Evolutionary conservation across 805 yeast species (phyloP).

Genomic region (Suhomyces sp.): DNA sequence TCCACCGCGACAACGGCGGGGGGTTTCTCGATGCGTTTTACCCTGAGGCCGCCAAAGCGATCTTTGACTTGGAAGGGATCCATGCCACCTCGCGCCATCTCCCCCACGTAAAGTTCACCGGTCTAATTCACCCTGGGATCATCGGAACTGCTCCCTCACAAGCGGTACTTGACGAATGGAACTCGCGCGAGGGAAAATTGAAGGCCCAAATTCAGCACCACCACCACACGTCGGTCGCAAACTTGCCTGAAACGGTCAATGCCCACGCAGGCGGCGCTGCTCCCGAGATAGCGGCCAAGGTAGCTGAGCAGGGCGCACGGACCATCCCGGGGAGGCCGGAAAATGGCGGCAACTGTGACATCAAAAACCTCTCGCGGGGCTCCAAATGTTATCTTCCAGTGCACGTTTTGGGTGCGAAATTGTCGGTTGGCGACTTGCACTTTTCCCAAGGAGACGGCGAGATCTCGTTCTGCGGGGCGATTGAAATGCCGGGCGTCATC

Average conservation of each 20-base stretch:
- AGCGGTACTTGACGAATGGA: conserved; percentile 45
- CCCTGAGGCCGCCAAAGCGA: conserved; percentile 51
- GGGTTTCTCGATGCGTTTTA: conserved; percentile 48
- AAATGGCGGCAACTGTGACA: conserved; percentile 54
- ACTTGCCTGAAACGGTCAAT: conserved; percentile 34
- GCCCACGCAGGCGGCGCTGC: conserved; percentile 43
- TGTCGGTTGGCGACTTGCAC: conserved; percentile 49
- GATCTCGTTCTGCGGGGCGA: conserved; percentile 53
- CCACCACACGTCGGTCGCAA: conserved; percentile 38
- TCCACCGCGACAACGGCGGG: conserved; percentile 49
- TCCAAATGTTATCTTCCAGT: conserved; percentile 49
- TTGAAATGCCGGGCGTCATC: conserved; percentile 50
- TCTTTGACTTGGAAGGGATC: conserved; percentile 52
- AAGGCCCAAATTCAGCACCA: conserved; percentile 30
- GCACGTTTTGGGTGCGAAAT: conserved; percentile 45
- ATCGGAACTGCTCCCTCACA: conserved; percentile 50
- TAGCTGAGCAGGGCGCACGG: conserved; percentile 46
- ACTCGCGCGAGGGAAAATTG: conserved; percentile 37
- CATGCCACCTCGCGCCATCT: conserved; percentile 48
- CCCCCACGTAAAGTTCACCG: conserved; percentile 49
- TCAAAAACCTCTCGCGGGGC: conserved; percentile 48
- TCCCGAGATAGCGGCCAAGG: conserved; percentile 22
- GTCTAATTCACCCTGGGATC: conserved; percentile 51
- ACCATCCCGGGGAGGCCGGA: conserved; percentile 54
- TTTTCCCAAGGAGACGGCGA: conserved; percentile 56